Base-by-base conservation (phyloP, 2,329 filamentous ascomycete genomes). In the Stagonosporopsis cucurbitacearum region DNA sequence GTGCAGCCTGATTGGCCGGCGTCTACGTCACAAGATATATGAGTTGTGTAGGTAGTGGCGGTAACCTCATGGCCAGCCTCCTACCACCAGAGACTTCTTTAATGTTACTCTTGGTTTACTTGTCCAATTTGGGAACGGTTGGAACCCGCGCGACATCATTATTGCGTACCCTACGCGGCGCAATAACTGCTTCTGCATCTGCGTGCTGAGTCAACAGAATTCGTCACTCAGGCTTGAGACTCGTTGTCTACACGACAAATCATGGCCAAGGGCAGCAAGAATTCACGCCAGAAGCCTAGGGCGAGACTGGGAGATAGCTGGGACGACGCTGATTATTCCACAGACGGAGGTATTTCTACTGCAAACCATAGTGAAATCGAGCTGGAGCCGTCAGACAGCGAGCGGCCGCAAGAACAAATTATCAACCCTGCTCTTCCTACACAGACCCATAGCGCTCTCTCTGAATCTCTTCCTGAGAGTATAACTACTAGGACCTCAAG, bases 281-380 rank as follows among this genome's bases (percentile, higher is more conserved):
- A 52, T 25, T 51, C 67, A 20, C 65, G 54, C 2, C 62, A 57
- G 48, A 57, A 57, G 54, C 59, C 68, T 8, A 54, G 57, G 25
- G 64, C 54, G 26, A 74, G 68, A 43, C 64, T 75, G 7, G 69
- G 68, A 15, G 70, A 72, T 22, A 75, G 71, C 36, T 75, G 73
- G 73, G 70, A 64, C 46, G 67, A 70, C 22, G 67, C 67, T 22
- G 64, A 71, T 17, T 71, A 70, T 45, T 61, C 63, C 22, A 67
- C 68, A 4, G 69, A 73, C 7, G 68, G 71, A 17, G 65, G 58
- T 17, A 62, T 59, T 3, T 73, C 70, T 8, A 57, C 69, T 15
- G 65, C 59, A 6, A 26, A 47, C 12, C 68, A 57, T 7, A 69
- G 66, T 44, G 69, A 72, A 28, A 56, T 63, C n/a, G 69, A 69